Evolutionary conservation across 441 rosid genomes (phyloP).

Genomic region (Isatis lusitanica): DNA sequence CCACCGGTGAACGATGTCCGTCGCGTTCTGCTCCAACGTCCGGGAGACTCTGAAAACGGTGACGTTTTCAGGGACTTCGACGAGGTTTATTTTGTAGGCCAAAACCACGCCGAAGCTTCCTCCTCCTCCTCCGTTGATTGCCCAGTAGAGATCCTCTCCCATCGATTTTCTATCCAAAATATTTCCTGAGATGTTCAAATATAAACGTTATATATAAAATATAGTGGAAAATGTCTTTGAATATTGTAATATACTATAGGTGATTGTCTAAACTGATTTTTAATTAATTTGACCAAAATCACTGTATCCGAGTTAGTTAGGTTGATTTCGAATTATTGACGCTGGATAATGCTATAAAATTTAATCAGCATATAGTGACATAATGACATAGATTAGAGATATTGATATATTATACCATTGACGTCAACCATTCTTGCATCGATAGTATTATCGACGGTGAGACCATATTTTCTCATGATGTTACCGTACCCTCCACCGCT

Average conservation of each 20-base stretch:
- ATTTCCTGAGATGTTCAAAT: conserved; percentile 17
- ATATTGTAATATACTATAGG: not conserved
- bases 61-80: conserved; percentile 46
- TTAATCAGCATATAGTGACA: not conserved
- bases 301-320: not conserved
- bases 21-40: conserved; percentile 43
- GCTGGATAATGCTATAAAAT: not conserved
- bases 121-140: conserved; percentile 59
- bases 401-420: conserved; percentile 35
- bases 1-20: conserved; percentile 40
- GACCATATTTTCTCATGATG: conserved; percentile 49
- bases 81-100: conserved; percentile 48
- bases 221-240: not conserved
- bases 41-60: conserved; percentile 44
- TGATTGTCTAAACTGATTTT: not conserved
- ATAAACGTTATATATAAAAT: not conserved
- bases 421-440: conserved; percentile 53
- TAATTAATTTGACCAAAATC: not conserved
- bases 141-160: conserved; percentile 61
- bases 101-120: conserved; percentile 53
- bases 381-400: not conserved
- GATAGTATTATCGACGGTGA: conserved; percentile 46
- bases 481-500: conserved; percentile 56
- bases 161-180: conserved; percentile 46
- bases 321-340: not conserved